Evolutionary conservation across 176 grass and related monocot genomes (phyloP).

Genomic region (Carex myosuroides): DNA sequence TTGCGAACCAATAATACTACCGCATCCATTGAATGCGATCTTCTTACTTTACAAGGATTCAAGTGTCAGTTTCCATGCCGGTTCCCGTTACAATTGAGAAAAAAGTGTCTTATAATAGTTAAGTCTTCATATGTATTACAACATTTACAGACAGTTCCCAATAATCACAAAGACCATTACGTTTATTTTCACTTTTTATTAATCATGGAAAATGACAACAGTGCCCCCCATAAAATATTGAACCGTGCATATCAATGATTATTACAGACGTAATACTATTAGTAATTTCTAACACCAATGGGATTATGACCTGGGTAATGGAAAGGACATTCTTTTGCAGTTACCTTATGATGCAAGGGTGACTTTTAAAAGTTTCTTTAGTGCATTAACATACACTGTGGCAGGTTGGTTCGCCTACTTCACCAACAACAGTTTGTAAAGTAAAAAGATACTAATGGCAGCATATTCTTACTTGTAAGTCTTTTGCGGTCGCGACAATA

Average conservation of each 20-base stretch:
- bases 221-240: neutral
- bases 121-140: neutral
- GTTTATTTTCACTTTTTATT: neutral
- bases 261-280: neutral
- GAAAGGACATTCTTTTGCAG: neutral
- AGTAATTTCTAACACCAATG: too few species aligned
- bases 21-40: neutral
- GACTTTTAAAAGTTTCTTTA: neutral
- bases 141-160: neutral
- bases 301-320: neutral
- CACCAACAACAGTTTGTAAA: neutral
- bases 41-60: neutral
- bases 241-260: neutral
- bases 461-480: slow-evolving; percentile 40
- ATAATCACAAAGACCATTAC: neutral
- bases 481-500: slow-evolving; percentile 42
- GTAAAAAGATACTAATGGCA: neutral
- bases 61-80: neutral
- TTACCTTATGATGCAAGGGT: neutral
- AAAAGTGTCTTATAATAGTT: neutral
- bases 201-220: neutral
- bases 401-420: neutral
- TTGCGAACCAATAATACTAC: neutral
- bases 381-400: neutral
- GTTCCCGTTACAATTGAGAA: neutral